phyloP scores from a whole-genome alignment of 108 stramenopile species.

The Seminavis robusta region DNA sequence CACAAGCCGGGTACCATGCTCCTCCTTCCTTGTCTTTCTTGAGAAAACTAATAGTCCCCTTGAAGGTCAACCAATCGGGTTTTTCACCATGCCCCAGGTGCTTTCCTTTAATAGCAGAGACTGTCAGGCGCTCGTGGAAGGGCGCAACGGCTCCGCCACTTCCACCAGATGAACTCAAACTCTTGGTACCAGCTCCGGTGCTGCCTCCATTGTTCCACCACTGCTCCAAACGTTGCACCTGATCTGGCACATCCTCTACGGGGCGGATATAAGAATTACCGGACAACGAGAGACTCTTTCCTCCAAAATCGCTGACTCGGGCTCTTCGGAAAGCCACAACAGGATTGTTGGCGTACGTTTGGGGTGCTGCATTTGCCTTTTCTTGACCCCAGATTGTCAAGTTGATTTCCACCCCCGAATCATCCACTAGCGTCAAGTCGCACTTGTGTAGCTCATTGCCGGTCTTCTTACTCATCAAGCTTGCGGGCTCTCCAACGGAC shows the following conservation, averaged over 20 bases:
- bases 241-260: slow-evolving; percentile 51
- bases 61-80: slow-evolving; percentile 88
- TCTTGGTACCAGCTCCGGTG: slow-evolving; percentile 44
- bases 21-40: slow-evolving; percentile 91
- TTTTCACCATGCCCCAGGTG: slow-evolving; percentile 89
- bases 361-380: slow-evolving; percentile 30
- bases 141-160: slow-evolving; percentile 46
- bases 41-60: slow-evolving; percentile 88
- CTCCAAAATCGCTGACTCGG: slow-evolving; percentile 86
- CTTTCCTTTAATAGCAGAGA: slow-evolving; percentile 77
- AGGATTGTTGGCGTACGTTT: slow-evolving; percentile 45
- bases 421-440: slow-evolving; percentile 87
- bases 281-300: slow-evolving; percentile 50
- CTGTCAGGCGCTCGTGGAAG: slow-evolving; percentile 69
- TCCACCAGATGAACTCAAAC: slow-evolving; percentile 63
- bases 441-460: slow-evolving; percentile 87
- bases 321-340: slow-evolving; percentile 87
- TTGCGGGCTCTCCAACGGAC: slow-evolving; percentile 50
- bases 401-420: slow-evolving; percentile 82
- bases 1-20: slow-evolving; percentile 96
- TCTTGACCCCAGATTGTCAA: slow-evolving; percentile 88
- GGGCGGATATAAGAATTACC: slow-evolving; percentile 45
- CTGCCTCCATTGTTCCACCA: slow-evolving; percentile 71
- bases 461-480: slow-evolving; percentile 74
- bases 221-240: slow-evolving; percentile 45